Percentiles rank a stretch among this genome's conserved stretches.
Evolutionary conservation across 2,329 filamentous ascomycete species (phyloP).

Genomic region (Penicillium decumbens): DNA sequence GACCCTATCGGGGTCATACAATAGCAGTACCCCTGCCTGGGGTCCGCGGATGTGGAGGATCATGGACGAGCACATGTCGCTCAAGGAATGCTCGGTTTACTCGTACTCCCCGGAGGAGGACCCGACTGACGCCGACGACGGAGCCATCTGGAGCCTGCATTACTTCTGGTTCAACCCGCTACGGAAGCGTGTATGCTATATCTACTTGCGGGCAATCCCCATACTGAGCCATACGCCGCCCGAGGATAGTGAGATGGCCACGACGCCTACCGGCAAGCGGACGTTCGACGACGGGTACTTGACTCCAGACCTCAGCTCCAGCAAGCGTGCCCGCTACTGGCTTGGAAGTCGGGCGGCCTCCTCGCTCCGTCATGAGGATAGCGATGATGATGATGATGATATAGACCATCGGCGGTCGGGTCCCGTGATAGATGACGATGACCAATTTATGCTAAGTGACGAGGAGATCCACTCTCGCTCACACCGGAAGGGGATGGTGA

Average conservation of each 20-base stretch:
- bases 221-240: constrained; percentile 64
- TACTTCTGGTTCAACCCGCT: constrained; percentile 98
- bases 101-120: constrained; percentile 85
- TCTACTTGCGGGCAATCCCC: constrained; percentile 83
- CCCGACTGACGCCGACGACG: constrained; percentile 88
- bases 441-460: constrained; percentile 44
- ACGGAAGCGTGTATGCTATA: constrained; percentile 85
- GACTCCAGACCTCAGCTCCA: constrained; percentile 55
- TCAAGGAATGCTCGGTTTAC: constrained; percentile 84
- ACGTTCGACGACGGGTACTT: constrained; percentile 48
- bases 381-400: constrained; percentile 35
- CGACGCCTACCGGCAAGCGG: constrained; percentile 43
- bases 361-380: constrained; percentile 41
- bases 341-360: constrained; percentile 61
- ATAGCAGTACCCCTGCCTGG: constrained; percentile 60
- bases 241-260: constrained; percentile 38
- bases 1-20: constrained; percentile 46
- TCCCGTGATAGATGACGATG: constrained; percentile 39
- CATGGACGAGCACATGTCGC: constrained; percentile 89
- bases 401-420: constrained; percentile 30
- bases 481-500: constrained; percentile 43
- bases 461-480: constrained; percentile 40
- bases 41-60: constrained; percentile 85
- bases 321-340: constrained; percentile 85
- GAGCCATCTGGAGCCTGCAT: constrained; percentile 89